These are phyloP conservation scores for Saitozyma podzolica DNA, from an alignment of 768 basidiomycete genomes.

Conservation along the genomic window DNA sequence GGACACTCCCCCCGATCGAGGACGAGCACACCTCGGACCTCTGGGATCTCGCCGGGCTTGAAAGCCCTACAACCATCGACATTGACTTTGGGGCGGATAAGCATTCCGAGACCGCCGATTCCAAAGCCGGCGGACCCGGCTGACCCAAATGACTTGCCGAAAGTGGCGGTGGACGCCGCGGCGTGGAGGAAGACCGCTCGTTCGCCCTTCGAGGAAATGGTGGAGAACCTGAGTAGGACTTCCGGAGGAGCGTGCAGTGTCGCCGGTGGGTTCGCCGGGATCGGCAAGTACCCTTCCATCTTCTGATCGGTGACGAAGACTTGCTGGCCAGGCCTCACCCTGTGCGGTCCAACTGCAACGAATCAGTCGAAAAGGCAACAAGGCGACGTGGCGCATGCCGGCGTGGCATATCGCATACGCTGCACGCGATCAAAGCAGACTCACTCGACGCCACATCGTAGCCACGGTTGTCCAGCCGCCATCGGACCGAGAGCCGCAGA, in stretches of 20 bases:
- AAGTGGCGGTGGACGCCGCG: slow-evolving; percentile 66
- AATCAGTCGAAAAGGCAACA: background rate
- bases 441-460: slow-evolving; percentile 81
- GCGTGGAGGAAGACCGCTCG: slow-evolving; percentile 56
- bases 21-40: slow-evolving; percentile 55
- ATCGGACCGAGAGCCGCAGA: slow-evolving; percentile 73
- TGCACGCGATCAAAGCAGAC: background rate
- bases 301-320: slow-evolving; percentile 77
- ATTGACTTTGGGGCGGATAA: slow-evolving; percentile 8
- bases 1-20: slow-evolving; percentile 79
- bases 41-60: background rate
- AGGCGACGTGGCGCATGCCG: background rate
- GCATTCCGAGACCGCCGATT: slow-evolving; percentile 12
- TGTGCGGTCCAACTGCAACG: slow-evolving; percentile 72
- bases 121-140: slow-evolving; percentile 2
- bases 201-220: slow-evolving; percentile 26
- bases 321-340: slow-evolving; percentile 73
- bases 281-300: slow-evolving; percentile 47
- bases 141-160: slow-evolving; percentile 62
- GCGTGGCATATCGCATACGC: no score
- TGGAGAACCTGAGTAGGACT: slow-evolving; percentile 62
- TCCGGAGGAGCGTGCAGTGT: slow-evolving; percentile 57
- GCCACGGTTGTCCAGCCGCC: slow-evolving; percentile 75
- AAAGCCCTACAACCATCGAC: slow-evolving; percentile 15
- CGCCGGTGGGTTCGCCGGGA: slow-evolving; percentile 12